phyloP scores from a whole-genome alignment of 2,329 filamentous ascomycete genomes.

The Parascedosporium putredinis region DNA sequence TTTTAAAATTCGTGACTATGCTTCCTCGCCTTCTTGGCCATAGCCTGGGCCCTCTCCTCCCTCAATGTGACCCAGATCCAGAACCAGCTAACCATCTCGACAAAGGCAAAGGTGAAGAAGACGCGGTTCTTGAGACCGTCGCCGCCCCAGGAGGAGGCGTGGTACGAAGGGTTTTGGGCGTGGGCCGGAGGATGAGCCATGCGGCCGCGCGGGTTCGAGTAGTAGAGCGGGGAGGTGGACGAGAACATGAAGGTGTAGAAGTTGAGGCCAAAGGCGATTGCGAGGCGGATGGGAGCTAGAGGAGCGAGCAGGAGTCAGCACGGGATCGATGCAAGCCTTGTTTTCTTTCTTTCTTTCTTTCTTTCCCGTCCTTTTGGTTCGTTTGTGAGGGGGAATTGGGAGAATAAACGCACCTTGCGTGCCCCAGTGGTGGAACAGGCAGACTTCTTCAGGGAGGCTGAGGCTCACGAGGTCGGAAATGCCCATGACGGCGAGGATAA shows the following conservation, averaged over 20 bases:
- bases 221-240: conserved; percentile 37
- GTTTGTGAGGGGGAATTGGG: conserved; percentile 23
- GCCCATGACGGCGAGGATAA: conserved; percentile 52
- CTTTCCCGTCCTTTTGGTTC: too few species aligned
- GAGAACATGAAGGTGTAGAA: conserved; percentile 56
- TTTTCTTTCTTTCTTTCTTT: too few species aligned
- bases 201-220: conserved; percentile 19
- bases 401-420: conserved; percentile 47
- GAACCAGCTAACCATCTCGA: conserved; percentile 80
- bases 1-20: background rate
- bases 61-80: conserved; percentile 67
- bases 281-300: conserved; percentile 52
- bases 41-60: conserved; percentile 46
- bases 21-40: conserved; percentile 23
- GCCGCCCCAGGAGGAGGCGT: conserved; percentile 37
- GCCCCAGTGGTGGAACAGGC: conserved; percentile 53
- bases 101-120: conserved; percentile 73
- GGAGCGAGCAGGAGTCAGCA: background rate
- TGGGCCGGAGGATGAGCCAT: conserved; percentile 25
- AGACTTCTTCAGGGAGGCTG: conserved; percentile 57
- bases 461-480: conserved; percentile 56
- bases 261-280: conserved; percentile 50
- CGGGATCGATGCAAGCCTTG: too few species aligned
- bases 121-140: conserved; percentile 73
- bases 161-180: conserved; percentile 23